Conservation (phyloP, 1,139 yeast genomes). For the Diutina scorzettiae region DNA sequence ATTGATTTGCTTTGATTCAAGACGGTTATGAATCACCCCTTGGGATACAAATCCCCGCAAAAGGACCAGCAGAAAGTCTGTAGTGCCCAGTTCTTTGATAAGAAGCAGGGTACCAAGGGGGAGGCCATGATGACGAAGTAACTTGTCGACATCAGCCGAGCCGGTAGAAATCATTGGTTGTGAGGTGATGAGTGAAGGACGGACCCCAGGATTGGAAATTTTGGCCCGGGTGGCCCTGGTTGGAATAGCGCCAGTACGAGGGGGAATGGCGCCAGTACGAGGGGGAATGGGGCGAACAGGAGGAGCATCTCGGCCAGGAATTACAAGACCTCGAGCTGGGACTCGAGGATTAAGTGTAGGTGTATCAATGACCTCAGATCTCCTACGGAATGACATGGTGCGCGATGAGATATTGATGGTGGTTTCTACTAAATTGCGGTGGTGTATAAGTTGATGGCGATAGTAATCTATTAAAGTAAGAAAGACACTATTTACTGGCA, state of each 20-base stretch:
- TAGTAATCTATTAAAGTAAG: too few species aligned
- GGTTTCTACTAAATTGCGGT: not conserved
- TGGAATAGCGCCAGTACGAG: not conserved
- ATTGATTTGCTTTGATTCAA: constrained; percentile 19
- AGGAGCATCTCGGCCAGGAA: not conserved
- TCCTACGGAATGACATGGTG: constrained; percentile 1
- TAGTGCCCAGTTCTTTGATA: constrained; percentile 76
- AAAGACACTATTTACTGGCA: not conserved
- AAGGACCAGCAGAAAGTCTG: constrained; percentile 76
- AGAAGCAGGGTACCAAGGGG: constrained; percentile 67
- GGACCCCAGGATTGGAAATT: not conserved
- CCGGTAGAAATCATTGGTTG: constrained; percentile 75
- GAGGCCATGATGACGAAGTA: constrained; percentile 72
- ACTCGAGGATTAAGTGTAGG: not conserved
- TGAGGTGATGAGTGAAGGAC: constrained; percentile 66
- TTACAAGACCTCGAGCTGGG: not conserved
- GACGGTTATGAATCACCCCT: constrained; percentile 61
- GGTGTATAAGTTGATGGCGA: not conserved
- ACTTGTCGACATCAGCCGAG: constrained; percentile 56
- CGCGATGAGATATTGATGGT: not conserved
- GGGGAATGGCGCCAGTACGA: not conserved
- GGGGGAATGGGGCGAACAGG: not conserved
- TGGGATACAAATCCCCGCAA: constrained; percentile 66
- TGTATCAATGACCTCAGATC: constrained; percentile 2
- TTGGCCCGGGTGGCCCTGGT: not conserved